Conservation (phyloP, 2,329 filamentous ascomycete genomes). For the Purpureocillium takamizusanense region DNA sequence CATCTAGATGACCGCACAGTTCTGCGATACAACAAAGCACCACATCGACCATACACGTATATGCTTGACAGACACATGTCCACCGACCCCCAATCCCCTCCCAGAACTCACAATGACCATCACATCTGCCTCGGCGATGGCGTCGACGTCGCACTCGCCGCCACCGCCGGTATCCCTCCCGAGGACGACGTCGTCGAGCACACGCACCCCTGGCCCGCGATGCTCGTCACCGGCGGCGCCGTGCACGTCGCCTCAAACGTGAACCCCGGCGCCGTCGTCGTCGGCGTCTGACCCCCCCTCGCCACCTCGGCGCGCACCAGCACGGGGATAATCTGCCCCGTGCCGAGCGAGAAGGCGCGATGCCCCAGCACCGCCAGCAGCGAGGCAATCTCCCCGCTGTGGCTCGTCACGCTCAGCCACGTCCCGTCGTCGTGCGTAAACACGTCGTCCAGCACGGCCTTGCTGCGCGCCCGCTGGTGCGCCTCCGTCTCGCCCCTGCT, state of each 20-base stretch:
- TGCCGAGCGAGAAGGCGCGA: constrained; percentile 51
- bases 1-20: no score
- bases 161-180: not conserved
- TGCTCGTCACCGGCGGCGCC: constrained; percentile 33
- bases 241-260: constrained; percentile 32
- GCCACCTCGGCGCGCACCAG: constrained; percentile 50
- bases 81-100: no score
- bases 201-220: constrained; percentile 30
- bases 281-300: constrained; percentile 9
- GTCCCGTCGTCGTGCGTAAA: constrained; percentile 42
- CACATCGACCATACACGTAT: no score
- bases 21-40: no score
- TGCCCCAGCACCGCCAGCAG: constrained; percentile 50
- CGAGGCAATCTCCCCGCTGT: constrained; percentile 46
- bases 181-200: constrained; percentile 24
- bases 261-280: constrained; percentile 24
- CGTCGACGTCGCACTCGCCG: constrained; percentile 2
- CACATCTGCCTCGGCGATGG: not conserved
- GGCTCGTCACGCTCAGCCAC: constrained; percentile 51
- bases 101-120: not conserved
- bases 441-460: constrained; percentile 44
- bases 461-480: constrained; percentile 41
- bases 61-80: no score
- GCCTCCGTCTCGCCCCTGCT: constrained; percentile 29
- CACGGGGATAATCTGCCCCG: constrained; percentile 59